Conservation (phyloP, 306 rosid species). For the Cucurbita moschata region DNA sequence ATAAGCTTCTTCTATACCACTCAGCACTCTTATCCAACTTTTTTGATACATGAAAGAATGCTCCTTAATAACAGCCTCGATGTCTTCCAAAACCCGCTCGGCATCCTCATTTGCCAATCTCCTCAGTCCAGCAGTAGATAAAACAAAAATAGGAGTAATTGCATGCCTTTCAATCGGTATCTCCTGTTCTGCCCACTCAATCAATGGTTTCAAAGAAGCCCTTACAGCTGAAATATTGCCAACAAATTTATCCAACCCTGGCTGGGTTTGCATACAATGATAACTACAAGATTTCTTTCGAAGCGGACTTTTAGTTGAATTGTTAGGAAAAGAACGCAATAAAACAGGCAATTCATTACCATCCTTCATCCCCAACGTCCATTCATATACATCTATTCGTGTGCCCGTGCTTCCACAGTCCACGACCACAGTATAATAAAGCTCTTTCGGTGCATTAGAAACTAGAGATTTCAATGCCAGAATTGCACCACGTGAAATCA, state of each 20-base stretch:
- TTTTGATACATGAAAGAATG: slow-evolving; percentile 29
- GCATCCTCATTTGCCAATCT: slow-evolving; percentile 30
- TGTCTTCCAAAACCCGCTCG: slow-evolving; percentile 32
- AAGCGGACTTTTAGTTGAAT: slow-evolving; percentile 25
- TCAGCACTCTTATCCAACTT: slow-evolving; percentile 66
- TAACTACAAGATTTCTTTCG: slow-evolving; percentile 45
- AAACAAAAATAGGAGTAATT: slow-evolving; percentile 45
- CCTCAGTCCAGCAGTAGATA: slow-evolving; percentile 78
- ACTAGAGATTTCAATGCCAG: slow-evolving; percentile 18
- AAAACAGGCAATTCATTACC: slow-evolving; percentile 33
- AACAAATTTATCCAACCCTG: slow-evolving; percentile 57
- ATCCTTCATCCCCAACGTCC: slow-evolving; percentile 20
- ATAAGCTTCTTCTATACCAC: slow-evolving; percentile 80
- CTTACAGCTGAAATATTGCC: slow-evolving; percentile 50
- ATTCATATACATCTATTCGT: slow-evolving; percentile 49
- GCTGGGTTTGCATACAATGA: slow-evolving; percentile 82
- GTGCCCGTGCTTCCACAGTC: slow-evolving; percentile 88
- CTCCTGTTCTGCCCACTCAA: slow-evolving; percentile 44
- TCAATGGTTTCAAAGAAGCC: slow-evolving; percentile 52
- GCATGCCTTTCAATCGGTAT: slow-evolving; percentile 35
- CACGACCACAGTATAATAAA: slow-evolving; percentile 57
- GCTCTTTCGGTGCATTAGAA: slow-evolving; percentile 8
- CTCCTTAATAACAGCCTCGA: slow-evolving; percentile 35
- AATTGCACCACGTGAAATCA: slow-evolving; percentile 31
- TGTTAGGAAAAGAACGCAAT: slow-evolving; percentile 48